A percentile compares a stretch with the other conserved stretches of the same genome.
Conservation (phyloP, 257 asterid genomes). For the Apocynum venetum region DNA sequence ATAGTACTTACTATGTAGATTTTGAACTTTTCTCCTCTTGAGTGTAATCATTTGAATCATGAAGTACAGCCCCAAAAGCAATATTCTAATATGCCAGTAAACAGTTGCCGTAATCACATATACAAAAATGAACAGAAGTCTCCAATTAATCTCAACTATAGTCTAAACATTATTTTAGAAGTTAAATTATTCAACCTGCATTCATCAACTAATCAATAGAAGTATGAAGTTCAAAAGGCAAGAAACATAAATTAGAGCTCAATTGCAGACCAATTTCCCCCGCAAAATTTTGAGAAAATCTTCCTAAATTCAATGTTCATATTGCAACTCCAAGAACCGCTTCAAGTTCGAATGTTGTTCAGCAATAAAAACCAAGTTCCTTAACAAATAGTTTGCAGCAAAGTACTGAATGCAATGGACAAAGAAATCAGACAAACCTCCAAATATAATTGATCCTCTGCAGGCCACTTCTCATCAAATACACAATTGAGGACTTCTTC, state of each 20-base stretch:
- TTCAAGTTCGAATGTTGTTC: neutral
- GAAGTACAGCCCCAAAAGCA: too few relatives aligned
- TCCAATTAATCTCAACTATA: neutral
- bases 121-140: neutral
- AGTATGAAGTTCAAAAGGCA: neutral
- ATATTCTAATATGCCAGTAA: too few relatives aligned
- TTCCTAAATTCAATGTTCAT: neutral
- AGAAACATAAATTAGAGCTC: neutral
- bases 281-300: neutral
- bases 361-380: neutral
- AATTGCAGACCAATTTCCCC: neutral
- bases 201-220: neutral
- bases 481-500: slow-evolving; percentile 43
- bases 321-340: neutral
- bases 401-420: neutral
- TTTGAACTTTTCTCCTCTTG: too few relatives aligned
- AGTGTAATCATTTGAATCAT: too few relatives aligned
- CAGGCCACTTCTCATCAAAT: slow-evolving; percentile 33
- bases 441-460: slow-evolving; percentile 18
- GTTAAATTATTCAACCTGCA: neutral
- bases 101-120: neutral
- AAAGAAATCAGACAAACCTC: slow-evolving; percentile 48
- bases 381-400: neutral
- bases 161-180: neutral
- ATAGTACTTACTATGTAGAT: too few relatives aligned